These are phyloP conservation scores for Rasamsonia emersonii DNA, from an alignment of 2,329 filamentous ascomycete species.

Conservation along the genomic window DNA sequence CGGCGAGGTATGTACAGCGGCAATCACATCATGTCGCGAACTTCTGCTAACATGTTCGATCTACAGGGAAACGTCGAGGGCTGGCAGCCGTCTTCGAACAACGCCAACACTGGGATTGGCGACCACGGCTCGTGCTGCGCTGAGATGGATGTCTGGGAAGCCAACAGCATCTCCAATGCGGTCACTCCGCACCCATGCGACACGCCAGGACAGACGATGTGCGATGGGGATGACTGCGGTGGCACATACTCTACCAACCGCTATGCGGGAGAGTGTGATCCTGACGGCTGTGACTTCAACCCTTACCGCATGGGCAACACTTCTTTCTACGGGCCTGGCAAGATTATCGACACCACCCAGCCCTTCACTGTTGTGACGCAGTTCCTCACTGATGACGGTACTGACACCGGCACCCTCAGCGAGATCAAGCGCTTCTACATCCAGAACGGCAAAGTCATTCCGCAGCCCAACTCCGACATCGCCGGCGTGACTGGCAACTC, in stretches of 20 bases:
- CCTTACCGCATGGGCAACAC: conserved; percentile 56
- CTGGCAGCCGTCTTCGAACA: conserved; percentile 44
- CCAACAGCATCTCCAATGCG: conserved; percentile 56
- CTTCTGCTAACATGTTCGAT: conserved; percentile 23
- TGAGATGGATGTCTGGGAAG: conserved; percentile 65
- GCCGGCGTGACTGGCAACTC: conserved; percentile 43
- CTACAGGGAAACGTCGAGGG: conserved; percentile 47
- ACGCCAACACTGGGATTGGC: conserved; percentile 47
- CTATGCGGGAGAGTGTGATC: conserved; percentile 57
- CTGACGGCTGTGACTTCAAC: conserved; percentile 65
- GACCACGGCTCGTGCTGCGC: conserved; percentile 54
- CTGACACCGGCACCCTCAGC: conserved; percentile 45
- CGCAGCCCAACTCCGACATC: conserved; percentile 44
- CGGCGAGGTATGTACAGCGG: conserved; percentile 33
- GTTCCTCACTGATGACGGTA: conserved; percentile 48
- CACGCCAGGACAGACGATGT: conserved; percentile 42
- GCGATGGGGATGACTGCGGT: conserved; percentile 45
- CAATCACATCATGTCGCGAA: conserved; percentile 1
- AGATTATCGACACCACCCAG: conserved; percentile 51
- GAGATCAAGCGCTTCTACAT: conserved; percentile 59
- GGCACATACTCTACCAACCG: conserved; percentile 46
- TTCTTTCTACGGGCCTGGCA: conserved; percentile 53
- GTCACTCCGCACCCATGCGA: conserved; percentile 59
- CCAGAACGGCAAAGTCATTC: conserved; percentile 52
- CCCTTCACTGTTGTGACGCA: conserved; percentile 60